Evolutionary conservation across 768 basidiomycete species (phyloP), one percentile per base, ranked within the genome.

Genomic region (Boletus subparvulus): DNA sequence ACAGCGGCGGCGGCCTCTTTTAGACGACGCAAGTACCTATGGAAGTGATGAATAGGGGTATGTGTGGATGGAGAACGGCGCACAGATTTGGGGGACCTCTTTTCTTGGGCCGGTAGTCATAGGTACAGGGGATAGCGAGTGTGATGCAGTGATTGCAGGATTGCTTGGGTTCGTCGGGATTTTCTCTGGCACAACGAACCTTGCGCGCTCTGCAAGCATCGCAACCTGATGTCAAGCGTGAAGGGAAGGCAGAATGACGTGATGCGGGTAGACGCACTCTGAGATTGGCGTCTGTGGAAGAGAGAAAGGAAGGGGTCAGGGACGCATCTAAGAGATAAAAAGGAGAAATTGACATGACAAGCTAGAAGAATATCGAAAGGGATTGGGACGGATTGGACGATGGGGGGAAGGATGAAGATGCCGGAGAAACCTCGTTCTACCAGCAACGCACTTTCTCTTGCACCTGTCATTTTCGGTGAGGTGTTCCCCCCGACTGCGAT

Each of bases 61-160:
- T 5, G 13, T 3, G 30, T 39, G 42, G 32, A 35, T 36, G 19
- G 24, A 28, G 44, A 52, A 42, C 10, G 30, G 68, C 85, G 73
- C 73, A 95, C 90, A 94, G 78, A 72, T 95, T 95, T 2, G 93
- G 94, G 4, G 94, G 94, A 0, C 94, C 94, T 54, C 94, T 79
- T 73, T 95, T 95, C 79, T 94, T 94, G 19, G 94, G 94, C 69
- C 91, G 89, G 69, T 95, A 95, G 67, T 92, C 89, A 63, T 94
- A 96, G 1, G 90, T 93, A 71, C 94, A 94, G 6, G 85, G 82
- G 47, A 94, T 88, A 19, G 85, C 87, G 48, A 94, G 83, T 1
- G 87, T 81, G 62, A 88, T 78, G 69, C 92, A 94, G 68, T 94
- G 92, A 69, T 90, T 93, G 87, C 92, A 94, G 9, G 87, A 79